Percentiles rank a stretch among this genome's conserved stretches.
phyloP scores from a whole-genome alignment of 2,329 filamentous ascomycete genomes.

The Penicillium sp. region DNA sequence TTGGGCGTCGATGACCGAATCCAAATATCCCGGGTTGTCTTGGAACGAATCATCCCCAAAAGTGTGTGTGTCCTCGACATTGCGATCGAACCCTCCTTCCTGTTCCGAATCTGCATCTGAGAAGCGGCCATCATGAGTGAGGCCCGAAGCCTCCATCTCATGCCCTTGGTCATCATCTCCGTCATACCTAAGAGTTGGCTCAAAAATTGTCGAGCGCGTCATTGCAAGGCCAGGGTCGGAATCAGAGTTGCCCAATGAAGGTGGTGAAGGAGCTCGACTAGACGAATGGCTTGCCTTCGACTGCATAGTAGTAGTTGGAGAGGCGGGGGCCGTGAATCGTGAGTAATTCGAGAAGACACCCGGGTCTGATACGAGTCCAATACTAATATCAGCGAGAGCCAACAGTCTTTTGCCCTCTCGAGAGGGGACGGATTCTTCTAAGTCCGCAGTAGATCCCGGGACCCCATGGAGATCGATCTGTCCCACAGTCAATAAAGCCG shows the following conservation, averaged over 20 bases:
- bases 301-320: conserved; percentile 38
- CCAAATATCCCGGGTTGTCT: conserved; percentile 44
- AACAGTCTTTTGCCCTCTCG: conserved; percentile 50
- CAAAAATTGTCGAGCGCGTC: conserved; percentile 45
- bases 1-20: conserved; percentile 43
- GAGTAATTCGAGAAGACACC: conserved; percentile 53
- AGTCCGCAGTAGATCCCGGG: conserved; percentile 20
- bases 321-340: conserved; percentile 38
- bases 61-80: conserved; percentile 31
- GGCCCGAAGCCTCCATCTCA: conserved; percentile 35
- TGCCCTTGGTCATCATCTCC: not conserved
- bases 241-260: conserved; percentile 27
- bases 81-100: conserved; percentile 30
- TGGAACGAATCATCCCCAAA: conserved; percentile 36
- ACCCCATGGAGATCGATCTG: conserved; percentile 41
- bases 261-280: conserved; percentile 34
- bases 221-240: conserved; percentile 35
- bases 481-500: conserved; percentile 40
- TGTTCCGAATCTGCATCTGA: conserved; percentile 48
- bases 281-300: conserved; percentile 37
- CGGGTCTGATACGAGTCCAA: conserved; percentile 53
- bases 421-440: conserved; percentile 26
- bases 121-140: conserved; percentile 45
- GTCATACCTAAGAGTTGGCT: conserved; percentile 25
- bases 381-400: conserved; percentile 49